These are phyloP conservation scores for Diaporthe citri DNA, from an alignment of 2,329 filamentous ascomycete species.

Conservation along the genomic window DNA sequence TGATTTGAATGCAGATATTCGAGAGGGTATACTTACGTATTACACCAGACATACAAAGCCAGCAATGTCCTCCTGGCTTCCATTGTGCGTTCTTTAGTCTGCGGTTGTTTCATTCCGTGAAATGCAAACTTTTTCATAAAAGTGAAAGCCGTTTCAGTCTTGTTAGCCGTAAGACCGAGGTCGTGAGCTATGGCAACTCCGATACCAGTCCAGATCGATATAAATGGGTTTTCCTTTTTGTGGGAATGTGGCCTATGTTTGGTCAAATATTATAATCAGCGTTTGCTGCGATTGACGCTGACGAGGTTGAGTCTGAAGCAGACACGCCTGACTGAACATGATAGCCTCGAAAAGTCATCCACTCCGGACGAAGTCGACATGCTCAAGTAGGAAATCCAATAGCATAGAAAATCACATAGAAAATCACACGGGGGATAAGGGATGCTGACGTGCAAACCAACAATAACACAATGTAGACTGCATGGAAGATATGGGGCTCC, in stretches of 20 bases:
- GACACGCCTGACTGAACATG: background rate
- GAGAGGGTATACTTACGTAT: conserved; percentile 47
- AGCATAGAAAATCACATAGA: too few species aligned
- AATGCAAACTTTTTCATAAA: conserved; percentile 49
- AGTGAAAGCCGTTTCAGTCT: conserved; percentile 49
- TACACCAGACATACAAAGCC: conserved; percentile 59
- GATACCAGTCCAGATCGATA: conserved; percentile 58
- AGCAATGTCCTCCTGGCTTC: conserved; percentile 64
- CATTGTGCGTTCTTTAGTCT: conserved; percentile 54
- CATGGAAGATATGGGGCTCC: conserved; percentile 19
- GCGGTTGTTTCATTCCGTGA: conserved; percentile 33
- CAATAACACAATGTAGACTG: background rate
- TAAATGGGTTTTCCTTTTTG: conserved; percentile 56
- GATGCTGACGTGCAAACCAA: background rate
- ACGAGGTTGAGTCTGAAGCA: background rate
- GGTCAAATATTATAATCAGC: conserved; percentile 24
- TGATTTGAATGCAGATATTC: background rate
- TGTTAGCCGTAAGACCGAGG: conserved; percentile 57
- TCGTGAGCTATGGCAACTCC: conserved; percentile 60
- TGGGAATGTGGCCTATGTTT: conserved; percentile 53
- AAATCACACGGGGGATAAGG: too few species aligned
- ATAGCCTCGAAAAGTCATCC: background rate
- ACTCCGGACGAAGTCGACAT: too few species aligned
- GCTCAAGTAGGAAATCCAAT: background rate
- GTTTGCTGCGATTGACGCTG: background rate